phyloP scores from a whole-genome alignment of 331 rosid species.

The Malus hybrid region DNA sequence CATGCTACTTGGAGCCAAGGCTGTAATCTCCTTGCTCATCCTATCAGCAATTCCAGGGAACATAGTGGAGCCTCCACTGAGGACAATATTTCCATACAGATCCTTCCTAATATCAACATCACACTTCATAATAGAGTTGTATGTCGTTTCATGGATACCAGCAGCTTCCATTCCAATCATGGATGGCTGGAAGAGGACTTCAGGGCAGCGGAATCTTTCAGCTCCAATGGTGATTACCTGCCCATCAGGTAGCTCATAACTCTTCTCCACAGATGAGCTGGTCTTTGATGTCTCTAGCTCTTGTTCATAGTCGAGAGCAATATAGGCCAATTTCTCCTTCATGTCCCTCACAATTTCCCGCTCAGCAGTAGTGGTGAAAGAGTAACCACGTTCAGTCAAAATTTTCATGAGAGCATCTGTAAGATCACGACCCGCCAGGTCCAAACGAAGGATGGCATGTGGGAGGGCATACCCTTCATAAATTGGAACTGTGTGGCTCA shows the following conservation, averaged over 20 bases:
- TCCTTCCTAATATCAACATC: slow-evolving; percentile 96
- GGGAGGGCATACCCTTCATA: slow-evolving; percentile 98
- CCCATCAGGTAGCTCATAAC: slow-evolving; percentile 94
- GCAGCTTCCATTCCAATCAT: slow-evolving; percentile 99
- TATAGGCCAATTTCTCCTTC: slow-evolving; percentile 90
- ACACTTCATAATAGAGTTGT: slow-evolving; percentile 95
- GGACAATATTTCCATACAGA: slow-evolving; percentile 88
- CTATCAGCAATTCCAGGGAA: slow-evolving; percentile 98
- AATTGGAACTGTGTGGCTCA: slow-evolving; percentile 97
- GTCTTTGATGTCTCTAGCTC: slow-evolving; percentile 86
- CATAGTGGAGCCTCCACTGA: slow-evolving; percentile 97
- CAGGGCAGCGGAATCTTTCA: slow-evolving; percentile 94
- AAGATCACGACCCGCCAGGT: slow-evolving; percentile 97
- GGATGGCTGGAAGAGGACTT: slow-evolving; percentile 97
- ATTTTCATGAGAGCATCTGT: slow-evolving; percentile 95
- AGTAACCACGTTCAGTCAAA: slow-evolving; percentile 93
- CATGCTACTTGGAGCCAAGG: slow-evolving; percentile 97
- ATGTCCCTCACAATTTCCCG: slow-evolving; percentile 96
- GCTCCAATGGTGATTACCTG: slow-evolving; percentile 95
- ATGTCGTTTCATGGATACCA: slow-evolving; percentile 93
- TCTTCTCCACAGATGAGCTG: slow-evolving; percentile 91
- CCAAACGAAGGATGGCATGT: slow-evolving; percentile 94
- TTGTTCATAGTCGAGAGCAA: slow-evolving; percentile 93
- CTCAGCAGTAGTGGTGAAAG: slow-evolving; percentile 94
- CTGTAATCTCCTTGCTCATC: slow-evolving; percentile 98